Percentiles rank a stretch among this genome's conserved stretches.
Conservation (phyloP, 2,329 filamentous ascomycete species). For the Penicillium sp. region DNA sequence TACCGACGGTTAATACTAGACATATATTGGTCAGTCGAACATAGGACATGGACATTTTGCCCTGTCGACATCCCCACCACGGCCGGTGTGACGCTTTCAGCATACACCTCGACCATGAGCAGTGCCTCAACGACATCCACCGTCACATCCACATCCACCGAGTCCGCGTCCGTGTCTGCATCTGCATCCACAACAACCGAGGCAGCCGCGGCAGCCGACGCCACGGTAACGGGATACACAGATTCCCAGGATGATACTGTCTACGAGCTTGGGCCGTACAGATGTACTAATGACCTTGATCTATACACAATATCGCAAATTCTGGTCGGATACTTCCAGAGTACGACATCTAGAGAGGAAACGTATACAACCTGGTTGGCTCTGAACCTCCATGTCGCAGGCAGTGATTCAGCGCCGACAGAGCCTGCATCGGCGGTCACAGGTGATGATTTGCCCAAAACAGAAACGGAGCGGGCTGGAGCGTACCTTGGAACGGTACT, state of each 20-base stretch:
- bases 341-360: conserved; percentile 53
- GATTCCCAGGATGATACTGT: conserved; percentile 33
- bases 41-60: conserved; percentile 60
- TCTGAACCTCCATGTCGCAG: conserved; percentile 61
- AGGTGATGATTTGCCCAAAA: conserved; percentile 46
- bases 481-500: conserved; percentile 50
- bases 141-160: conserved; percentile 4
- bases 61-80: conserved; percentile 53
- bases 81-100: conserved; percentile 22
- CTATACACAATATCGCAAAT: conserved; percentile 52
- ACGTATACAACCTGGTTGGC: conserved; percentile 54
- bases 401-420: conserved; percentile 42
- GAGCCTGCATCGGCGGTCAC: conserved; percentile 43
- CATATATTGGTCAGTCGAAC: conserved; percentile 62
- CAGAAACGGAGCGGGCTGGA: conserved; percentile 45
- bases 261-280: conserved; percentile 52
- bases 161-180: neutral
- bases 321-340: conserved; percentile 53
- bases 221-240: conserved; percentile 23
- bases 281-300: conserved; percentile 57
- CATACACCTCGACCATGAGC: conserved; percentile 9
- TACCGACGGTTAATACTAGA: conserved; percentile 61
- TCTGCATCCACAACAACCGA: conserved; percentile 19
- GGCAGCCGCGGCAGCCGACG: conserved; percentile 20
- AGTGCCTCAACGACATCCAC: conserved; percentile 21